Evolutionary conservation across 2,329 filamentous ascomycete genomes (phyloP), one percentile per base, ranked within the genome.

Genomic region (Alternaria infectoria): DNA sequence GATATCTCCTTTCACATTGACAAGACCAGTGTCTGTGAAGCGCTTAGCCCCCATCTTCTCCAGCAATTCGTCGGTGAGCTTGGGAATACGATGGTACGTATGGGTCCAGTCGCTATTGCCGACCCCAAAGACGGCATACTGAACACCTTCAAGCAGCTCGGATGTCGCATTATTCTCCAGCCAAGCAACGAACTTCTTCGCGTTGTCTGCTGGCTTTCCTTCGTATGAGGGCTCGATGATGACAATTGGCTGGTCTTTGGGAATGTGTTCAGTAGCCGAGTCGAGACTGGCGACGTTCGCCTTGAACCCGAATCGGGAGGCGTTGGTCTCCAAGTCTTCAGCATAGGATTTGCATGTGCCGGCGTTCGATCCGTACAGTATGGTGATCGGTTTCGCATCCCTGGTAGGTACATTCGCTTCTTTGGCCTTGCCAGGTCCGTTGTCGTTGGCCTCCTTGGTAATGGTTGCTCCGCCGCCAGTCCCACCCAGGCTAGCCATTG

Each of bases 271-370:
- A 17, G 86, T 87, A 0, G 88, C 90, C 0, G 84, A 82, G 71
- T 93, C 89, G 43, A 93, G 78, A 1, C 85, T 83, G 89, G 47
- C 55, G 32, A 62, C 32, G 21, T 44, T 59, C 21, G 59, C 59
- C 12, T 59, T 59, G 49, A 62, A 93, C 0, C 91, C 91, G 68
- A 88, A 87, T 4, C 77, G 76, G 2, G 81, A 70, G 0, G 90
- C 90, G 70, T 88, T 86, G 9, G 84, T 82, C 0, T 88, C 89
- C 11, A 93, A 76, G 26, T 86, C 83, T 65, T 90, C 86, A 1
- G 91, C 88, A 49, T 93, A 83, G 1, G 88, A 84, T 76, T 93
- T 89, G 74, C 91, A 93, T 2, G 91, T 93, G 0, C 91, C 91
- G 2, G 88, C 89, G 73, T 93, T 92, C 17, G 89, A 91, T 3